Conservation (phyloP, 352 stramenopile species). For the Phytopythium oedochilum region DNA sequence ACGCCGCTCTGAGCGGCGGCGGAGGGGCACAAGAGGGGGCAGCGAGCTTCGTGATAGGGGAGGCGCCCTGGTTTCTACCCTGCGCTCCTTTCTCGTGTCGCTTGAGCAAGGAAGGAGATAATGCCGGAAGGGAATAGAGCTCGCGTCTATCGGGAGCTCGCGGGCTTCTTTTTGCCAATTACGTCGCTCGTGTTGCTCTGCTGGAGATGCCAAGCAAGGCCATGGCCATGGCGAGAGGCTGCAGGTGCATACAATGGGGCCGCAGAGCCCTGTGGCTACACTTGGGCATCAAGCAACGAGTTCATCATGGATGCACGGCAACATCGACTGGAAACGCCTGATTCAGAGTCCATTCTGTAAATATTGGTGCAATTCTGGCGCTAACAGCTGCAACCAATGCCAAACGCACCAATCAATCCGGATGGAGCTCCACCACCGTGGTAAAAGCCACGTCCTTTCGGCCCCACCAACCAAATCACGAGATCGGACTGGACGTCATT, state of each 20-base stretch:
- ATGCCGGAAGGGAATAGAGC: conserved; percentile 1
- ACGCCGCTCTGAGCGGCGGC: not conserved
- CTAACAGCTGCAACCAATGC: too few relatives aligned
- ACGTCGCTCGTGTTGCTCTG: not conserved
- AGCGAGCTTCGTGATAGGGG: conserved; percentile 5
- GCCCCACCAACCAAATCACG: conserved; percentile 5
- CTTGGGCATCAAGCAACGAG: not conserved
- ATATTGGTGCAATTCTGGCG: not conserved
- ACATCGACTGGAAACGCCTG: not conserved
- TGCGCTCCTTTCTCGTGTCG: not conserved
- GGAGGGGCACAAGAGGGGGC: not conserved
- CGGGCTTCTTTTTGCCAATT: conserved; percentile 10
- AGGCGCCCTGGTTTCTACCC: not conserved
- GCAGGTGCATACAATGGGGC: not conserved
- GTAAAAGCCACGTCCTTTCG: conserved; percentile 4
- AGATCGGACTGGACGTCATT: not conserved
- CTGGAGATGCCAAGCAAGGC: not conserved
- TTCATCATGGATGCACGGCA: too few relatives aligned
- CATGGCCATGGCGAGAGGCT: too few relatives aligned
- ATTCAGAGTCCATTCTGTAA: not conserved
- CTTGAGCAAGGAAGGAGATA: not conserved
- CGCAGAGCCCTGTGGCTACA: not conserved
- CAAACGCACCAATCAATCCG: not conserved
- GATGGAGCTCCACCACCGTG: not conserved
- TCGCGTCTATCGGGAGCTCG: conserved; percentile 8